Evolutionary conservation across 495 filamentous ascomycete species (phyloP).

Genomic region (Eremomyces bilateralis): DNA sequence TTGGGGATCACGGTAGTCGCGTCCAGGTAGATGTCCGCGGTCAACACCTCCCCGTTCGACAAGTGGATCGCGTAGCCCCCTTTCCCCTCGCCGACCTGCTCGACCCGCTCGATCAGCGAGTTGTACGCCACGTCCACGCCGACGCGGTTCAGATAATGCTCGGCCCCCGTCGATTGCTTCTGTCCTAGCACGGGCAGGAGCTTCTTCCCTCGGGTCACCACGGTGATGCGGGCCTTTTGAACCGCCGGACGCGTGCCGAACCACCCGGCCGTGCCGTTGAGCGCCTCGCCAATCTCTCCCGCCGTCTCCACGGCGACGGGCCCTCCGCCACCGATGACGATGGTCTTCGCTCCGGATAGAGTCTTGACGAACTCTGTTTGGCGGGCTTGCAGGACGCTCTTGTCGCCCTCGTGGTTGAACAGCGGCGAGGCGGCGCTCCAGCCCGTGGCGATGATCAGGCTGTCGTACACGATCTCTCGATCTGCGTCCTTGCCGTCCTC

Average conservation of each 20-base stretch:
- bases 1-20: constrained; percentile 26
- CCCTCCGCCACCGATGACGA: constrained; percentile 41
- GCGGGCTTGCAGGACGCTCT: constrained; percentile 8
- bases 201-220: constrained; percentile 21
- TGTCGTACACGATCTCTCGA: constrained; percentile 19
- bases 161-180: constrained; percentile 19
- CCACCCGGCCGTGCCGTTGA: constrained; percentile 12
- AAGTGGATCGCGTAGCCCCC: constrained; percentile 8
- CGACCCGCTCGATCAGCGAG: constrained; percentile 10
- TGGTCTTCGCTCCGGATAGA: constrained; percentile 22
- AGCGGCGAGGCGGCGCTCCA: constrained; percentile 12
- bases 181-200: constrained; percentile 25
- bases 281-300: constrained; percentile 24
- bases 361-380: constrained; percentile 10
- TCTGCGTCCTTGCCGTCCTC: constrained; percentile 1
- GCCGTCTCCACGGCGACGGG: constrained; percentile 39
- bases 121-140: constrained; percentile 25
- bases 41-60: constrained; percentile 10
- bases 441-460: constrained; percentile 22
- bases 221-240: constrained; percentile 23
- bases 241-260: constrained; percentile 6
- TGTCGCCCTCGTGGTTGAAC: constrained; percentile 14
- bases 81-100: constrained; percentile 11
- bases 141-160: constrained; percentile 21
- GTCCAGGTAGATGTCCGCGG: constrained; percentile 28